phyloP scores from a whole-genome alignment of 768 basidiomycete genomes.

The Lentinula raphanica region DNA sequence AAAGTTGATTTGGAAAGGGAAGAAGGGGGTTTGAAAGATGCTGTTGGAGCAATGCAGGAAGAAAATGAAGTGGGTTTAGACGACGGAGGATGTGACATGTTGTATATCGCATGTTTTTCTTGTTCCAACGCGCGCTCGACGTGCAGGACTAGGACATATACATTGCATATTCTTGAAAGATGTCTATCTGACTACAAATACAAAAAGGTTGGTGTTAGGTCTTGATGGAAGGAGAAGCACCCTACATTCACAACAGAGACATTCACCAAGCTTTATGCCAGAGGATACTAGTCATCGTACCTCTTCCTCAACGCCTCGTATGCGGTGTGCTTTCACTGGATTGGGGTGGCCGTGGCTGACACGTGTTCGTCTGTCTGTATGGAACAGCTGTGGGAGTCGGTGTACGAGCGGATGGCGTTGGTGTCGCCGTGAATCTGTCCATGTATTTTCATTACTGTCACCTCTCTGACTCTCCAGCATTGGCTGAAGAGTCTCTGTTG shows the following conservation, averaged over 20 bases:
- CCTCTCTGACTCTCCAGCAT: too few species aligned
- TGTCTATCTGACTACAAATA: slow-evolving; percentile 93
- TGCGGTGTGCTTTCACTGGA: not conserved
- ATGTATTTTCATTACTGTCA: too few species aligned
- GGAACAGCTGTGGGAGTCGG: slow-evolving; percentile 13
- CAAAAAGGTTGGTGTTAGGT: slow-evolving; percentile 14
- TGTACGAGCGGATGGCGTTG: slow-evolving; percentile 18
- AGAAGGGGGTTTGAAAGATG: not conserved
- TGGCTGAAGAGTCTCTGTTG: too few species aligned
- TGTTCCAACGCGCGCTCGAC: slow-evolving; percentile 86
- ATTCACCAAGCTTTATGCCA: slow-evolving; percentile 88
- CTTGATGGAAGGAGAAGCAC: slow-evolving; percentile 1
- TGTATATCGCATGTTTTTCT: slow-evolving; percentile 74
- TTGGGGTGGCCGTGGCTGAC: not conserved
- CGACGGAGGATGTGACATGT: too few species aligned
- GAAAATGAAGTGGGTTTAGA: too few species aligned
- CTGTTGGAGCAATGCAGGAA: too few species aligned
- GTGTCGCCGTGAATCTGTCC: slow-evolving; percentile 16
- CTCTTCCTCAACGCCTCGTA: slow-evolving; percentile 74
- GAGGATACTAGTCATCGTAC: slow-evolving; percentile 93
- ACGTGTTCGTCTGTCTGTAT: too few species aligned
- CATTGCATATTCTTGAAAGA: slow-evolving; percentile 88
- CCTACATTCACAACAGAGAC: slow-evolving; percentile 93
- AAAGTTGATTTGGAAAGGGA: slow-evolving; percentile 59
- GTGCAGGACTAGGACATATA: slow-evolving; percentile 92